phyloP scores from a whole-genome alignment of 2,329 filamentous ascomycete species.

The Leptoxyphium fumago region DNA sequence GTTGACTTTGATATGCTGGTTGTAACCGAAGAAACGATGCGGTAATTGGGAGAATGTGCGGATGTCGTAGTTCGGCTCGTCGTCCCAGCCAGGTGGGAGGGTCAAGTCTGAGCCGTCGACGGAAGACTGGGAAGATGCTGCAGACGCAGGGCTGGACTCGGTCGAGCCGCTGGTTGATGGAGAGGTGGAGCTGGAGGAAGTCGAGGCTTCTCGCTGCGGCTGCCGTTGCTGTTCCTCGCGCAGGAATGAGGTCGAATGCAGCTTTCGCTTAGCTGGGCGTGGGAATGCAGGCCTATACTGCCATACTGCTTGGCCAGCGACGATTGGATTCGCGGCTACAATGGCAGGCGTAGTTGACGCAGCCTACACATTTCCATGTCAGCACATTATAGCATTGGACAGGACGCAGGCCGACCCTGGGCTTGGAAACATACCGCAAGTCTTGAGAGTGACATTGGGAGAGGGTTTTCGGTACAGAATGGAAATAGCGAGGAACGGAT shows the following conservation, averaged over 20 bases:
- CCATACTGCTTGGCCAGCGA: slow-evolving; percentile 20
- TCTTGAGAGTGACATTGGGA: slow-evolving; percentile 11
- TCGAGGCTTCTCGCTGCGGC: neutral
- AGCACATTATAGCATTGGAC: neutral
- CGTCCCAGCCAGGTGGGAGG: slow-evolving; percentile 53
- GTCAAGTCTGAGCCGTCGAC: slow-evolving; percentile 15
- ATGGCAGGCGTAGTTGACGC: slow-evolving; percentile 17
- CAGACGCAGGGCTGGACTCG: slow-evolving; percentile 1
- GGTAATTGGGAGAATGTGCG: slow-evolving; percentile 63
- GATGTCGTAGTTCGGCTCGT: slow-evolving; percentile 56
- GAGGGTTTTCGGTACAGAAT: neutral
- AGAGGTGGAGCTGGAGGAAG: neutral
- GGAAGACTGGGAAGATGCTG: slow-evolving; percentile 4
- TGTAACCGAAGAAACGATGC: slow-evolving; percentile 72
- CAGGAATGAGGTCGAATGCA: slow-evolving; percentile 4
- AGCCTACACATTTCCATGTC: slow-evolving; percentile 5
- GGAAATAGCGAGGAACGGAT: neutral
- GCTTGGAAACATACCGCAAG: slow-evolving; percentile 12
- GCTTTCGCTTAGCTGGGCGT: slow-evolving; percentile 7
- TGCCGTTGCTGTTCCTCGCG: slow-evolving; percentile 7
- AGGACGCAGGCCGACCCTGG: too few relatives aligned
- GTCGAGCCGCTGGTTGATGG: neutral
- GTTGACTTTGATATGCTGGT: slow-evolving; percentile 93
- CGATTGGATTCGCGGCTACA: slow-evolving; percentile 19
- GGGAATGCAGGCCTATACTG: slow-evolving; percentile 15